A percentile compares a stretch with the other conserved stretches of the same genome.
phyloP scores from a whole-genome alignment of 108 stramenopile genomes.

The Cyclotella cryptica region DNA sequence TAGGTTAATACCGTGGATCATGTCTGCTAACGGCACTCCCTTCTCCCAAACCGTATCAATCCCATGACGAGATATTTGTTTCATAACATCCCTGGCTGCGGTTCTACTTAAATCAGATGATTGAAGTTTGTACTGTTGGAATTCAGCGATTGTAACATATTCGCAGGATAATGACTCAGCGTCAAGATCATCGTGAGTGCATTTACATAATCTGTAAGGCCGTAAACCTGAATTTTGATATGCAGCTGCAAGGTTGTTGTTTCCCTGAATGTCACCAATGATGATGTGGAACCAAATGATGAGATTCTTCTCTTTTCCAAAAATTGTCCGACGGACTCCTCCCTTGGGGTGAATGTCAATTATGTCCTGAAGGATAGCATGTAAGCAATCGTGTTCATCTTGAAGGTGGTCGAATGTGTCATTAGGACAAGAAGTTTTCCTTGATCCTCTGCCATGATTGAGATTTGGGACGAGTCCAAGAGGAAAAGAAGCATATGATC shows the following conservation, averaged over 20 bases:
- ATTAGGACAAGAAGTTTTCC: background rate
- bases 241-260: background rate
- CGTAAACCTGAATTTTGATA: constrained; percentile 1
- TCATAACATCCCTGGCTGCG: background rate
- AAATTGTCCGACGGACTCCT: background rate
- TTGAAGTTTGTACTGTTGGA: background rate
- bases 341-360: background rate
- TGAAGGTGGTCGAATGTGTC: background rate
- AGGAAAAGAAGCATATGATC: background rate
- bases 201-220: background rate
- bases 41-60: constrained; percentile 11
- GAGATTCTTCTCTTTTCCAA: background rate
- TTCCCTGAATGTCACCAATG: constrained; percentile 8
- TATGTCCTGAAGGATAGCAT: background rate
- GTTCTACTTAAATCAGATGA: background rate
- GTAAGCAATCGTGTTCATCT: constrained; percentile 17
- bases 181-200: background rate
- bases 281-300: constrained; percentile 12
- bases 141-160: constrained; percentile 3
- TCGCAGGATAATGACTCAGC: background rate
- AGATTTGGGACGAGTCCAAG: constrained; percentile 16
- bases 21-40: background rate
- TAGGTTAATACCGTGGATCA: background rate
- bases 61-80: background rate
- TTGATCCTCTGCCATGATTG: background rate